Base-by-base conservation (phyloP, 306 rosid species). In the Cyamopsis tetragonoloba region DNA sequence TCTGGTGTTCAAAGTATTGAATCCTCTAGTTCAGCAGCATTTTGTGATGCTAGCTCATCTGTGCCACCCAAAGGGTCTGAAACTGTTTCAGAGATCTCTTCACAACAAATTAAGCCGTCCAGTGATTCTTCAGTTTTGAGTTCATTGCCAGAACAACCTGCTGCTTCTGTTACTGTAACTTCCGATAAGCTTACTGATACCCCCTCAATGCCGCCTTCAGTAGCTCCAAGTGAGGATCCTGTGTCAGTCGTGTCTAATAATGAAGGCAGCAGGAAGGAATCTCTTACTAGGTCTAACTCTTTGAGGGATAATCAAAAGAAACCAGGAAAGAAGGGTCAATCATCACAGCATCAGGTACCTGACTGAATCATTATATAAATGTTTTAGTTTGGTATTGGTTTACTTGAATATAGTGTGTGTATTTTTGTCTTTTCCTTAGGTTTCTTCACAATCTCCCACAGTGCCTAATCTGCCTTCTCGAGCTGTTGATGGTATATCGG, bases 221-320 rank as follows among this genome's bases (percentile, higher is more conserved):
- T 69, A 77, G 61, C 68, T 12, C 41, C 47, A 62, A 19, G 54
- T 7, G 91, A 61, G 50, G 89, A 83, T 47, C 59, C 82, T 68
- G 72, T 67, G 56, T 54, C 78, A 15, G 77, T 48, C 80, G 71
- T 66, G 55, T 42, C 71, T 27, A 61, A 41, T 68, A 72, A 66
- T 75, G 92, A 90, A 68, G 74, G 77, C 39, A 83, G 78, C 49
- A 66, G 34, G 49, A 74, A 68, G 62, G 96, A 90, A 73, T 71
- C 79, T 23, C 74, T 86, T 66, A 73, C 77, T 11, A 80, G 77
- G 70, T 83, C 96, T 7, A 83, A 83, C 83, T 82, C 89, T 55
- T 62, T 81, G 42, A 84, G 81, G 71, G 96, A 95, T 68, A 79
- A 82, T 70, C 85, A 80, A 68, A 91, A 80, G 66, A 81, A 84